Evolutionary conservation across 805 yeast genomes (phyloP).

Genomic region (Yarrowia sp.): DNA sequence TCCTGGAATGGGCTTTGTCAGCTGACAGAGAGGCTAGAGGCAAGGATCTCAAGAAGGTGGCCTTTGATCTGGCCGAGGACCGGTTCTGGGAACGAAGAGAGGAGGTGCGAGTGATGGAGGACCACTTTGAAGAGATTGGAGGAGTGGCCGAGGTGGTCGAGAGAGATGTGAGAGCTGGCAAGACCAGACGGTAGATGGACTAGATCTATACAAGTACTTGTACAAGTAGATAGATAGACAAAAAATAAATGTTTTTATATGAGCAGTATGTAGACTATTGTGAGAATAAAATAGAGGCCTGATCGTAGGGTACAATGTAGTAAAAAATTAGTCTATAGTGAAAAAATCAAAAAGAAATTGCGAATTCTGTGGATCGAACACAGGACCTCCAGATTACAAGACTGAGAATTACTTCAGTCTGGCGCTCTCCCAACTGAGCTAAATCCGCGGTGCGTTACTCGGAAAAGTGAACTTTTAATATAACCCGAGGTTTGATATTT

Average conservation of each 20-base stretch:
- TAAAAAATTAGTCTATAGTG: too few species aligned
- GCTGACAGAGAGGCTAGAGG: conserved; percentile 86
- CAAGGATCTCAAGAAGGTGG: conserved; percentile 83
- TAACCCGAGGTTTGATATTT: background rate
- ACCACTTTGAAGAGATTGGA: conserved; percentile 84
- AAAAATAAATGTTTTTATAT: background rate
- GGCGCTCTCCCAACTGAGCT: conserved; percentile 54
- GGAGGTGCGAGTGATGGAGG: conserved; percentile 86
- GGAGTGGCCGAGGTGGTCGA: conserved; percentile 90
- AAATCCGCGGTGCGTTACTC: conserved; percentile 40
- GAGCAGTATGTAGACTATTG: too few species aligned
- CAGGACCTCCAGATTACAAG: conserved; percentile 73
- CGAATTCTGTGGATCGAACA: conserved; percentile 74
- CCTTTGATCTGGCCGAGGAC: conserved; percentile 89
- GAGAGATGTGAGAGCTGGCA: conserved; percentile 54
- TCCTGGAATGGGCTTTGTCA: conserved; percentile 92
- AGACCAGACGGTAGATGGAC: conserved; percentile 20
- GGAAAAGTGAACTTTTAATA: background rate
- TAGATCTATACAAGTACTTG: background rate
- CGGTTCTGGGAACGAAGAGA: conserved; percentile 99
- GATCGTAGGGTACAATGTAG: too few species aligned
- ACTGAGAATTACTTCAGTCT: conserved; percentile 47
- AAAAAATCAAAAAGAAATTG: conserved; percentile 40
- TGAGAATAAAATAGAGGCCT: too few species aligned
- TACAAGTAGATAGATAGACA: background rate